Base-by-base conservation (phyloP, 192 early-diverging fungal species). In the Coemansia sp. region DNA sequence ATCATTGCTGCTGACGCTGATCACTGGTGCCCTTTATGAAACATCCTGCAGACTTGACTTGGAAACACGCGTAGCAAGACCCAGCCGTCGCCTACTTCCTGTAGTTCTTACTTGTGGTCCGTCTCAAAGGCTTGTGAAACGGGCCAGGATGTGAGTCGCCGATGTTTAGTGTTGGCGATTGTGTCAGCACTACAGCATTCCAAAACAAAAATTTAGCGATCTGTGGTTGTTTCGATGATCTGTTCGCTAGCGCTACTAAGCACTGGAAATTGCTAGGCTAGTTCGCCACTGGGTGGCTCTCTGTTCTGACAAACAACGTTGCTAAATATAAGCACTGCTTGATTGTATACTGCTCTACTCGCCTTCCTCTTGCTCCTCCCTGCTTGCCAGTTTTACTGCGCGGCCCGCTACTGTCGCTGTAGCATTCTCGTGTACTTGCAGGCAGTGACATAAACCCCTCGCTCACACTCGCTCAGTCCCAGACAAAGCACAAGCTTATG, bases 51-150 rank as follows among this genome's bases (percentile, higher is more conserved):
- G 5, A 10, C 46, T 19, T 50, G 46, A 22, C 46, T 50, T 22
- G 46, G 46, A 50, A 20, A 19, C 9, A 10, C 12, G 20, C n/a
- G 15, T 50, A 22, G 46, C 46, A 17, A 22, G 46, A 22, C 46
- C 46, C 10, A 8, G 20, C 22, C 12, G 13, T 29, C 13, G 12
- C 53, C 29, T 31, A 32, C 29, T 17, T 31, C 29, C 5, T 29
- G 29, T 15, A 31, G 5, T 34, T 58, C 6, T 15, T 32, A 34
- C 31, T 31, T 34, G 55, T 19, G 13, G 55, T 15, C 55, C 55
- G 55, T 58, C 55, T 58, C 55, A 32, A 34, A 34, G 29, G 27
- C 55, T 8, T 58, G 55, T 58, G 55, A 58, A 31, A 58, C 55
- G 55, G 13, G 31, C 55, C 13, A 15, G 55, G 7, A 58, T 32